Evolutionary conservation across 2,329 filamentous ascomycete genomes (phyloP).

Genomic region (Leptodontidium sp.): DNA sequence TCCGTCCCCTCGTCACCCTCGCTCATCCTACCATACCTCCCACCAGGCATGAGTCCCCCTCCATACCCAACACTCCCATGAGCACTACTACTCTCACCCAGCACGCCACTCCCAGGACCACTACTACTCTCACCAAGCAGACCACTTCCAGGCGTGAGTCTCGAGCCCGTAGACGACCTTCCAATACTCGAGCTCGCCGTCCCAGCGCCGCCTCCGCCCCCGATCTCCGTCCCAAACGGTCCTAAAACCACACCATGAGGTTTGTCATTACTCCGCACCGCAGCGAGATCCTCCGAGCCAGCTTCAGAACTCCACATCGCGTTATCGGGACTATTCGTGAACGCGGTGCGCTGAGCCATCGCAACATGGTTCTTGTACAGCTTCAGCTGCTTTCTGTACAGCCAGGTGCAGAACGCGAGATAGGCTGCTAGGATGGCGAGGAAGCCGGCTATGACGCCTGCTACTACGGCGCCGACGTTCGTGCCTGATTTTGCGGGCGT

Average conservation of each 20-base stretch:
- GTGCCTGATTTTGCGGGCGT: slow-evolving; percentile 42
- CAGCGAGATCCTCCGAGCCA: slow-evolving; percentile 1
- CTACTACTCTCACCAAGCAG: slow-evolving; percentile 19
- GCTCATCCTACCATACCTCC: slow-evolving; percentile 38
- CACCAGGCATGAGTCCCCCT: slow-evolving; percentile 37
- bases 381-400: slow-evolving; percentile 74
- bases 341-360: slow-evolving; percentile 65
- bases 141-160: slow-evolving; percentile 17
- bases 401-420: slow-evolving; percentile 75
- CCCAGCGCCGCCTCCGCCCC: slow-evolving; percentile 29
- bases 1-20: slow-evolving; percentile 43
- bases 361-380: slow-evolving; percentile 76
- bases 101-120: neutral
- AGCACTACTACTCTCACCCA: slow-evolving; percentile 18
- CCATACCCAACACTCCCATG: slow-evolving; percentile 31
- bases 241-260: slow-evolving; percentile 37
- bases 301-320: slow-evolving; percentile 35
- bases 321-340: slow-evolving; percentile 50
- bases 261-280: slow-evolving; percentile 37
- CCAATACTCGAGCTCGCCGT: slow-evolving; percentile 12
- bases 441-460: slow-evolving; percentile 68
- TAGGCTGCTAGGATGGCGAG: slow-evolving; percentile 69
- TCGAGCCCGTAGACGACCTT: slow-evolving; percentile 13
- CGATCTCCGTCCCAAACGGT: slow-evolving; percentile 42
- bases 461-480: slow-evolving; percentile 55